Conservation (phyloP, 2,329 filamentous ascomycete species). For the Penicillium griseofulvum region DNA sequence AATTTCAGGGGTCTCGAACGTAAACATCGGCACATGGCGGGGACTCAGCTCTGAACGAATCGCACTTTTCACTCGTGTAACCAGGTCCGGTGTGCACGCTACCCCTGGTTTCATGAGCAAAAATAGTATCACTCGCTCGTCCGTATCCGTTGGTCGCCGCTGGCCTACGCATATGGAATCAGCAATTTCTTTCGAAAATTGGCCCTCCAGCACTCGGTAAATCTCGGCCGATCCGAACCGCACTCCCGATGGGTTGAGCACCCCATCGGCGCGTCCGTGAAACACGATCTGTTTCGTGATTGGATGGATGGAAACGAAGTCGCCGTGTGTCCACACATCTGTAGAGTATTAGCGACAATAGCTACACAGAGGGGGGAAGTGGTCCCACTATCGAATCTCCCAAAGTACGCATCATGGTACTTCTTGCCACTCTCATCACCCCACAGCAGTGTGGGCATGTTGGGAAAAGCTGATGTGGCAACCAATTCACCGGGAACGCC, state of each 20-base stretch:
- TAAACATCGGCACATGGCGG: constrained; percentile 73
- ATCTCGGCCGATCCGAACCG: constrained; percentile 79
- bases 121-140: constrained; percentile 61
- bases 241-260: constrained; percentile 75
- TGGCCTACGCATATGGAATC: constrained; percentile 79
- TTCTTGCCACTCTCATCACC: constrained; percentile 50
- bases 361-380: not conserved
- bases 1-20: constrained; percentile 78
- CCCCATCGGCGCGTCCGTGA: constrained; percentile 59
- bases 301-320: constrained; percentile 72
- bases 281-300: constrained; percentile 54
- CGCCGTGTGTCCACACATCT: constrained; percentile 77
- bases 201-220: constrained; percentile 62
- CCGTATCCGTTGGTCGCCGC: constrained; percentile 57
- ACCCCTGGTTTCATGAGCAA: constrained; percentile 52
- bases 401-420: constrained; percentile 44
- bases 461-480: constrained; percentile 68
- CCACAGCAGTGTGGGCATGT: constrained; percentile 68
- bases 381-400: constrained; percentile 17
- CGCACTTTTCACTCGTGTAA: constrained; percentile 55
- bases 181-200: constrained; percentile 52
- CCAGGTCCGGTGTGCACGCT: constrained; percentile 41
- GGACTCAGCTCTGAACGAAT: constrained; percentile 67
- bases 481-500: constrained; percentile 76
- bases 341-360: not conserved